These are phyloP conservation scores for Periconia macrospinosa DNA, from an alignment of 2,329 filamentous ascomycete genomes.

Conservation along the genomic window DNA sequence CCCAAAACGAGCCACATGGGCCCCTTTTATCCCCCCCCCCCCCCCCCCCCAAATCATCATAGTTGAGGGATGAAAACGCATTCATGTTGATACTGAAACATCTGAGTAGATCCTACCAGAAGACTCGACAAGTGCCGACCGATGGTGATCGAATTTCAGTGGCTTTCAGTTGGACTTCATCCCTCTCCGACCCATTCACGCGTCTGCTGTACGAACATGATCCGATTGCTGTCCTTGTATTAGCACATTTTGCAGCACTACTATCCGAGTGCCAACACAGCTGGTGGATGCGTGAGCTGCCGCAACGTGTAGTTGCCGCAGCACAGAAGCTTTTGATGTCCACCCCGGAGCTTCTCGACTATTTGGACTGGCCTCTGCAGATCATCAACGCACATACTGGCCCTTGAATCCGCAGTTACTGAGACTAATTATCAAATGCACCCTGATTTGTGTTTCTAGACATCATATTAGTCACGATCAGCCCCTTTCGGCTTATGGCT, in stretches of 20 bases:
- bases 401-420: not conserved
- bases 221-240: conserved; percentile 31
- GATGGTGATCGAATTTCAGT: conserved; percentile 26
- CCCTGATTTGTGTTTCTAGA: not conserved
- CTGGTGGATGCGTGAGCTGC: conserved; percentile 36
- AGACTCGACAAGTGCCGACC: conserved; percentile 17
- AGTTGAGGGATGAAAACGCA: not conserved
- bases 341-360: conserved; percentile 29
- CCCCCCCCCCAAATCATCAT: no score
- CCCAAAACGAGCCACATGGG: no score
- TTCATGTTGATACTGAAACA: not conserved
- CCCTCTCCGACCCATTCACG: conserved; percentile 23
- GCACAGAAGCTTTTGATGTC: conserved; percentile 22
- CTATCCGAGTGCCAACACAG: conserved; percentile 20
- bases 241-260: conserved; percentile 29
- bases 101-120: conserved; percentile 12
- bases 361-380: conserved; percentile 30
- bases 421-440: not conserved
- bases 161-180: conserved; percentile 29
- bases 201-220: conserved; percentile 28
- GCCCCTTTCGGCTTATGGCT: not conserved
- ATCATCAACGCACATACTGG: conserved; percentile 10
- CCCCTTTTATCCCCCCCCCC: no score
- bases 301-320: conserved; percentile 26
- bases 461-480: not conserved